phyloP scores from a whole-genome alignment of 495 filamentous ascomycete species.

The Haplographium delicatum region DNA sequence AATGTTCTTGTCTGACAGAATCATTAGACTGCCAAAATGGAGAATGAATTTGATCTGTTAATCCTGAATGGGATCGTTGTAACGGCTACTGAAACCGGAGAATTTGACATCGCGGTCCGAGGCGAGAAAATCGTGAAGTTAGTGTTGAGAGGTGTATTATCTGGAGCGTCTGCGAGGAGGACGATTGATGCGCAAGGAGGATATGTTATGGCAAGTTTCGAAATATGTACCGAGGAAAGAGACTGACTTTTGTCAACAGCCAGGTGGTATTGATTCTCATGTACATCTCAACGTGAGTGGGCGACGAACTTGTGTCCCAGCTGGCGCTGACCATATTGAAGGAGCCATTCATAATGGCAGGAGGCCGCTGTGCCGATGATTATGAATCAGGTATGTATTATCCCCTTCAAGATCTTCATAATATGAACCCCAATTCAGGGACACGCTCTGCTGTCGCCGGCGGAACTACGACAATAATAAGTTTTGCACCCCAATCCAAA shows the following conservation, averaged over 20 bases:
- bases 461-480: constrained; percentile 56
- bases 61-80: constrained; percentile 44
- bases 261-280: constrained; percentile 39
- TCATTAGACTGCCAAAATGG: too few relatives aligned
- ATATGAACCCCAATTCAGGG: neutral
- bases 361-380: constrained; percentile 42
- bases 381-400: constrained; percentile 37
- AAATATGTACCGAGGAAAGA: neutral
- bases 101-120: constrained; percentile 47
- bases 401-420: neutral
- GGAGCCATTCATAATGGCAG: constrained; percentile 43
- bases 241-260: constrained; percentile 21
- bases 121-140: constrained; percentile 47
- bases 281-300: constrained; percentile 29
- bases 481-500: constrained; percentile 53
- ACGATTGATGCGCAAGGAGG: constrained; percentile 45
- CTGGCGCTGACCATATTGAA: constrained; percentile 8
- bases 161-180: constrained; percentile 24
- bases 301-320: neutral
- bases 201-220: constrained; percentile 37
- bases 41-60: constrained; percentile 39
- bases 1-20: too few relatives aligned
- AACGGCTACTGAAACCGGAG: constrained; percentile 39
- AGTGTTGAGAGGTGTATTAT: constrained; percentile 31
- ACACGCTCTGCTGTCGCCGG: too few relatives aligned